Percentiles rank a stretch among this genome's conserved stretches.
Conservation (phyloP, 129 eudicot genomes). For the Flaveria trinervia region DNA sequence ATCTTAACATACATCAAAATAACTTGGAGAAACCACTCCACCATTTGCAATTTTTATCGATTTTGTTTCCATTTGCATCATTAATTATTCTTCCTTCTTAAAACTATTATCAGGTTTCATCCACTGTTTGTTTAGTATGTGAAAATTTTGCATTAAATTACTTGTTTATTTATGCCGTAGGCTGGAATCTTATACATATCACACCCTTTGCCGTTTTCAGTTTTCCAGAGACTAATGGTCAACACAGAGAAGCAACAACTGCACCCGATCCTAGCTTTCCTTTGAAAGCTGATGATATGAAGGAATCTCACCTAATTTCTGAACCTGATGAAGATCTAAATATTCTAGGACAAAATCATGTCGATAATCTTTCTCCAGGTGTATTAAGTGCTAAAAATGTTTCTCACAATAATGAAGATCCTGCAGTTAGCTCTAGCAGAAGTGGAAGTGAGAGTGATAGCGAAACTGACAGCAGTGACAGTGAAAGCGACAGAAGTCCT, state of each 20-base stretch:
- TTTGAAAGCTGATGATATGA: conserved; percentile 28
- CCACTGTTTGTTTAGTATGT: neutral
- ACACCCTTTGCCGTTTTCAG: conserved; percentile 40
- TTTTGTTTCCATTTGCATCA: neutral
- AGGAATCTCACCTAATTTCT: conserved; percentile 38
- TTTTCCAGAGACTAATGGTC: conserved; percentile 59
- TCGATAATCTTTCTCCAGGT: conserved; percentile 53
- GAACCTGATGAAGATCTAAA: conserved; percentile 44
- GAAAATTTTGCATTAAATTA: neutral
- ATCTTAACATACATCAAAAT: neutral
- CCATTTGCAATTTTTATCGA: neutral
- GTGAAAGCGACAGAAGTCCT: conserved; percentile 73
- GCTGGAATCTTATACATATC: conserved; percentile 14
- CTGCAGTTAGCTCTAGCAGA: conserved; percentile 59
- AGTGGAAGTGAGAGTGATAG: conserved; percentile 70
- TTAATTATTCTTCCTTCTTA: neutral
- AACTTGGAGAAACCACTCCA: conserved; percentile 45
- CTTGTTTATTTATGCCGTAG: neutral
- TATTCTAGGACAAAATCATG: conserved; percentile 49
- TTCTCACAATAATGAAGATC: conserved; percentile 51
- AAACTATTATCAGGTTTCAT: conserved; percentile 2
- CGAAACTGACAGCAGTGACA: conserved; percentile 70
- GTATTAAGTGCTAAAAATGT: conserved; percentile 53
- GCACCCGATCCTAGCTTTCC: conserved; percentile 36
- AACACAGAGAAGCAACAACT: conserved; percentile 35